Evolutionary conservation across 257 asterid genomes (phyloP), one percentile per base, ranked within the genome.

Genomic region (Euphrasia confusa): DNA sequence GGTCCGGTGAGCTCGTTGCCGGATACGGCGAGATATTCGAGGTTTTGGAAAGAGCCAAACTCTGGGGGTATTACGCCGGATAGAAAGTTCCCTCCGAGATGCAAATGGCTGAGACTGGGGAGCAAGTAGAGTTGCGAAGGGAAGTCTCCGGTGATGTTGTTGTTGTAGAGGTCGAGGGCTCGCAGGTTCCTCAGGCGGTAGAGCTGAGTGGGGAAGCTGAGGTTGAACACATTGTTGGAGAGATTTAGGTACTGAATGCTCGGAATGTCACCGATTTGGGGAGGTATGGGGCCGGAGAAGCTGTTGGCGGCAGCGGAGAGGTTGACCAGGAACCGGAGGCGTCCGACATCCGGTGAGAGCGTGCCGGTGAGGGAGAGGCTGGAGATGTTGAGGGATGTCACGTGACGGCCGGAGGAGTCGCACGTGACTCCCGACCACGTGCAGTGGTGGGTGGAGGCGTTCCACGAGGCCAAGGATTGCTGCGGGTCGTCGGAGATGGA

Each of bases 11-110:
- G 79, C 66, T 74, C 94, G 53, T 88, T 85, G 2, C 94, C 94
- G 18, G 94, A 83, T 39, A 88, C 75, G 2, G 96, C 94, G 2
- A 88, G 85, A 61, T 85, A 85, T 26, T 85, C 89, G 15, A 88
- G 72, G 15, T 68, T 14, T 0, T 73, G 77, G 12, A 88, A 83
- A 0, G 58, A 3, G 13, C 96, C 94, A 15, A 77, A 81, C 68
- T 79, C 82, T 10, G 73, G 65, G 0, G 94, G 94, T 52, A 84
- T 75, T 52, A 47, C 17, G 1, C 91, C 95, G 2, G 71, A 6
- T 70, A 88, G 81, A 64, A 55, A 88, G 77, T 88, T 85, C 0
- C 96, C 95, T 0, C 95, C 94, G 10, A 88, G 74, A 28, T 88
- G 89, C 57, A 88, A 71, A 24, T 88, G 92, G 2, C 76, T 76